Percentiles rank a stretch among this genome's conserved stretches.
These are phyloP conservation scores for Nakazawaea laoshanensis DNA, from an alignment of 805 yeast genomes.

Conservation along the genomic window DNA sequence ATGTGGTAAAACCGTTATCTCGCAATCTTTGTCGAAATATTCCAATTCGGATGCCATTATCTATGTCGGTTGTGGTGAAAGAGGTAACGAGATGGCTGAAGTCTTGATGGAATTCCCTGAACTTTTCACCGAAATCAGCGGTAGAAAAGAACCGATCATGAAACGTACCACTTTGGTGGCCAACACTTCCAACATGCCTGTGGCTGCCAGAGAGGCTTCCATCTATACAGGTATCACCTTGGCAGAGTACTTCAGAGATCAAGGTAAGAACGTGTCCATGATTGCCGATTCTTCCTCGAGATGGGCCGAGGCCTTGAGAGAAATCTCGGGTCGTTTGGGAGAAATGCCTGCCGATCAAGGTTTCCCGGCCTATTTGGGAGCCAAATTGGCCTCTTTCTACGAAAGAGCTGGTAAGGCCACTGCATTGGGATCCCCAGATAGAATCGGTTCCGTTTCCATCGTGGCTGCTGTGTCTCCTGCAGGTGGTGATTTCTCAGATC, in stretches of 20 bases:
- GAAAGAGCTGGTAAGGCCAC: slow-evolving; percentile 98
- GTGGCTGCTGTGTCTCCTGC: slow-evolving; percentile 99
- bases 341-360: slow-evolving; percentile 99
- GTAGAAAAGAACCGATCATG: slow-evolving; percentile 97
- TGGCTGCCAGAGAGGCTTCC: slow-evolving; percentile 99
- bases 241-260: slow-evolving; percentile 99
- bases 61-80: slow-evolving; percentile 92
- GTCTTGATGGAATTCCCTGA: slow-evolving; percentile 99
- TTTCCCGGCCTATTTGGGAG: slow-evolving; percentile 99
- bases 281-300: slow-evolving; percentile 99
- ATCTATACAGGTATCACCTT: slow-evolving; percentile 98
- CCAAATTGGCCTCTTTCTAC: slow-evolving; percentile 96
- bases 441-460: slow-evolving; percentile 97
- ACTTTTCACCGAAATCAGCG: slow-evolving; percentile 80
- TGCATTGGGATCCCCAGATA: slow-evolving; percentile 93
- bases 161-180: slow-evolving; percentile 99
- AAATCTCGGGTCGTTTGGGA: slow-evolving; percentile 99
- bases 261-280: slow-evolving; percentile 98
- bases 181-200: slow-evolving; percentile 99
- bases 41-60: slow-evolving; percentile 96
- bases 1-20: slow-evolving; percentile 97
- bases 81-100: slow-evolving; percentile 99
- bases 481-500: slow-evolving; percentile 99
- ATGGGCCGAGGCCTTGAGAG: slow-evolving; percentile 99
- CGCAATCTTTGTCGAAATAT: slow-evolving; percentile 93